Conservation (phyloP, 495 filamentous ascomycete genomes). For the Hypoxylon fragiforme region DNA sequence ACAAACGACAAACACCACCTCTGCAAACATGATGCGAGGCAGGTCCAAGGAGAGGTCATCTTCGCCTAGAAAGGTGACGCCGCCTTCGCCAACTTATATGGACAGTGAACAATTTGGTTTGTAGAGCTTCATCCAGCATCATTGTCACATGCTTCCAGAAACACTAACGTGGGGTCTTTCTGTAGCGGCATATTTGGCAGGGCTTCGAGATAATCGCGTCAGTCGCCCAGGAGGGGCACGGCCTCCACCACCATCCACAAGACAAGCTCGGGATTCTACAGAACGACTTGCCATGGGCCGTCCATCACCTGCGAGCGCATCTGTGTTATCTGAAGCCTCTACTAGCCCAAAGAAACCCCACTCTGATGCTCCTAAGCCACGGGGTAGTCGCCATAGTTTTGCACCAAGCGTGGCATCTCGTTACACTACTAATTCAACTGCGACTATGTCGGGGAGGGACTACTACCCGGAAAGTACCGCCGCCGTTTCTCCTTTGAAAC, state of each 20-base stretch:
- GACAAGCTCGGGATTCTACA: constrained; percentile 36
- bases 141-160: constrained; percentile 26
- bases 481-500: constrained; percentile 43
- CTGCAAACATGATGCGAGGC: constrained; percentile 29
- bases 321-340: constrained; percentile 48
- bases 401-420: constrained; percentile 47
- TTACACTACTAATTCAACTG: constrained; percentile 45
- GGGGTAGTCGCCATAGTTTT: constrained; percentile 40
- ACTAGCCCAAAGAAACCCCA: constrained; percentile 42
- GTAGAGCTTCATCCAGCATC: constrained; percentile 39
- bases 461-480: constrained; percentile 47
- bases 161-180: constrained; percentile 36
- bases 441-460: constrained; percentile 42
- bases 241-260: constrained; percentile 64
- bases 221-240: constrained; percentile 77
- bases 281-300: constrained; percentile 34
- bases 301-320: constrained; percentile 36
- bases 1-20: constrained; percentile 6
- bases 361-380: constrained; percentile 34
- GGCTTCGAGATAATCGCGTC: constrained; percentile 77
- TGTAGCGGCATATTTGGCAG: constrained; percentile 74
- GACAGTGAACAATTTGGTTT: constrained; percentile 83
- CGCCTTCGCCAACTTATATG: constrained; percentile 82
- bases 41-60: constrained; percentile 35
- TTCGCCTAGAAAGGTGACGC: constrained; percentile 62